A percentile compares a stretch with the other conserved stretches of the same genome.
Conservation (phyloP, 2,329 filamentous ascomycete genomes). For the Ceratocystis harringtonii region DNA sequence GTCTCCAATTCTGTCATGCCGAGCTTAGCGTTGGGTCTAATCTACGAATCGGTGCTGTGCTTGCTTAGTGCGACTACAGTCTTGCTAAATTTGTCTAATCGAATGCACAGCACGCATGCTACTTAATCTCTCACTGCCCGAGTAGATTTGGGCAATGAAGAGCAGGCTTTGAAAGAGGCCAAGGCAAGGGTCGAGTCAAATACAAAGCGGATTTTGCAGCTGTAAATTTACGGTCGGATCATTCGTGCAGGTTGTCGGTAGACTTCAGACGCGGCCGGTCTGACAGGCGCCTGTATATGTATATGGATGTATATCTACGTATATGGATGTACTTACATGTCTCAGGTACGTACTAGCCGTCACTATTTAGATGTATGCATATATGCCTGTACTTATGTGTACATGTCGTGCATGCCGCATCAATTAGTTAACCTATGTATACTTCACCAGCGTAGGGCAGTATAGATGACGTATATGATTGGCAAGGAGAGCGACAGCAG, state of each 20-base stretch:
- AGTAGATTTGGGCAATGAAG: background rate
- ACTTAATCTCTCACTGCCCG: background rate
- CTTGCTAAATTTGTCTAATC: background rate
- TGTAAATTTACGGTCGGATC: background rate
- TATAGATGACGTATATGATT: background rate
- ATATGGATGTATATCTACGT: background rate
- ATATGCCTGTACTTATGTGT: too few relatives aligned
- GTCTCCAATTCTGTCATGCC: background rate
- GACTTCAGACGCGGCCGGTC: background rate
- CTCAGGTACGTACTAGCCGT: background rate
- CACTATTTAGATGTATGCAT: background rate
- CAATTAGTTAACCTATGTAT: too few relatives aligned
- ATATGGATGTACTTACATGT: background rate
- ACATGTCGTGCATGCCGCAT: too few relatives aligned
- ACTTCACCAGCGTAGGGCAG: too few relatives aligned
- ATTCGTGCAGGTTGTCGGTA: background rate
- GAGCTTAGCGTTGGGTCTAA: background rate
- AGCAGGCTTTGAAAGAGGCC: background rate
- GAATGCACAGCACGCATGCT: background rate
- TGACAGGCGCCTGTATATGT: background rate
- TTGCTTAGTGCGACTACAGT: too few relatives aligned
- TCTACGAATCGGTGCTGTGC: too few relatives aligned
- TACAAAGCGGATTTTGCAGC: background rate
- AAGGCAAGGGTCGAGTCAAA: background rate
- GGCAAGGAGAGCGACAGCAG: background rate